Evolutionary conservation across 1,284 basidiomycete genomes (phyloP).

Genomic region (Pseudozyma tsukubaensis): DNA sequence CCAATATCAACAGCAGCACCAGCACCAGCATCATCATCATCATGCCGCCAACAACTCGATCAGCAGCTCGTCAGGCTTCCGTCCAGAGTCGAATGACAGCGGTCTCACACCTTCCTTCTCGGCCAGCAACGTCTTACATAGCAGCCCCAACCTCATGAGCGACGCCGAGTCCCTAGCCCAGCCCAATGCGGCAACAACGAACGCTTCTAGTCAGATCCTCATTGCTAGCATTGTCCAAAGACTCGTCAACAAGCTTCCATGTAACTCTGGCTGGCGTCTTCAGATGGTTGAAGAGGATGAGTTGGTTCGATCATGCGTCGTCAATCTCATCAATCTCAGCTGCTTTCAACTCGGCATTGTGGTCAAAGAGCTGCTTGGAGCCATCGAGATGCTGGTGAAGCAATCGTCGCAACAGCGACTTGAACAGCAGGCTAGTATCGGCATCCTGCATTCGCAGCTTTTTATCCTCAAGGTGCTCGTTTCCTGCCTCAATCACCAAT

Average conservation of each 20-base stretch:
- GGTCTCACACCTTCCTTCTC: slow-evolving; percentile 30
- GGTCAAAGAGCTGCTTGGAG: slow-evolving; percentile 56
- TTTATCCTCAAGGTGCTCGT: slow-evolving; percentile 87
- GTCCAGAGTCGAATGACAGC: slow-evolving; percentile 31
- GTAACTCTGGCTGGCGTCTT: slow-evolving; percentile 56
- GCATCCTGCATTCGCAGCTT: slow-evolving; percentile 85
- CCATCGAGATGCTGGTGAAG: slow-evolving; percentile 58
- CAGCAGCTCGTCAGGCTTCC: slow-evolving; percentile 28
- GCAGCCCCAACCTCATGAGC: slow-evolving; percentile 20
- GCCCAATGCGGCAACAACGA: slow-evolving; percentile 9
- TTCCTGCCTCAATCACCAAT: slow-evolving; percentile 80
- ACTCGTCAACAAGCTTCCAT: slow-evolving; percentile 61
- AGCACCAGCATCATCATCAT: slow-evolving; percentile 15
- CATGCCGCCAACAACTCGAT: slow-evolving; percentile 26
- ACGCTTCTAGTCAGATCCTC: slow-evolving; percentile 50
- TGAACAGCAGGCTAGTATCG: slow-evolving; percentile 60
- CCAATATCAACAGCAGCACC: slow-evolving; percentile 6
- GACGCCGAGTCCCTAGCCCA: slow-evolving; percentile 19
- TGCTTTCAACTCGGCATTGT: slow-evolving; percentile 53
- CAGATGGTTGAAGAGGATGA: slow-evolving; percentile 58
- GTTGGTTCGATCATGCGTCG: slow-evolving; percentile 56
- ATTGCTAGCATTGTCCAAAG: slow-evolving; percentile 62
- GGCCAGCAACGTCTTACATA: slow-evolving; percentile 20
- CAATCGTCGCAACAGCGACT: slow-evolving; percentile 53
- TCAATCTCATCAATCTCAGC: slow-evolving; percentile 60